Evolutionary conservation across 176 grass and related monocot genomes (phyloP).

Genomic region (Carex parvula): DNA sequence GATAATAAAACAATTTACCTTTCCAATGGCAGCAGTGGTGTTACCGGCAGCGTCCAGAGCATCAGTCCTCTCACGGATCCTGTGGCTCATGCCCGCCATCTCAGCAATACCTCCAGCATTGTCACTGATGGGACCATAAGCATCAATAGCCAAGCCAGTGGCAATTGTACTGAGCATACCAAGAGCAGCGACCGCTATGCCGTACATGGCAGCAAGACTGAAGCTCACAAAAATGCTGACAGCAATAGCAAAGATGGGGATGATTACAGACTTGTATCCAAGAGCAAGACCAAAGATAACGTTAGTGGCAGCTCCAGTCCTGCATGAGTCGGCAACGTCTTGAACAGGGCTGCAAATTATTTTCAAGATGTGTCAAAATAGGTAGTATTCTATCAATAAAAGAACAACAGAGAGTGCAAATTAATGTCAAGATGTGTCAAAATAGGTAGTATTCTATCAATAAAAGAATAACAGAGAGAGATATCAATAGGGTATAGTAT

Average conservation of each 20-base stretch:
- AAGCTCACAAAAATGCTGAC: conserved; percentile 89
- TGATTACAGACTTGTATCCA: conserved; percentile 90
- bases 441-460: background rate
- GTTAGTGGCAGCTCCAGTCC: conserved; percentile 87
- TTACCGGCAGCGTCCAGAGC: conserved; percentile 90
- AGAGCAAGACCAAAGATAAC: conserved; percentile 89
- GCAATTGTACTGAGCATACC: conserved; percentile 94
- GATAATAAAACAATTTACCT: conserved; percentile 40
- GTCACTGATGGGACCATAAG: conserved; percentile 93
- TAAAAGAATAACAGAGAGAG: no score
- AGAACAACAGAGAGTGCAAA: conserved; percentile 13
- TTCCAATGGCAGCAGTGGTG: conserved; percentile 90
- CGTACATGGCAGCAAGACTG: conserved; percentile 82
- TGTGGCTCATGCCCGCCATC: conserved; percentile 96
- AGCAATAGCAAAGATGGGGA: conserved; percentile 87
- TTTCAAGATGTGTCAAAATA: conserved; percentile 11
- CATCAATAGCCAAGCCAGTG: conserved; percentile 85
- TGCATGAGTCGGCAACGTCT: conserved; percentile 88
- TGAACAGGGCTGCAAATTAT: conserved; percentile 65
- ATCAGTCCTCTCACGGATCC: conserved; percentile 92
- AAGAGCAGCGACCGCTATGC: conserved; percentile 87
- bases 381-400: no score
- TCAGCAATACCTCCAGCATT: conserved; percentile 96
- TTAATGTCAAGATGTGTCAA: conserved; percentile 14
- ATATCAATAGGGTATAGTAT: no score